phyloP scores from a whole-genome alignment of 2,329 filamentous ascomycete genomes.

The Claviceps spartinae region DNA sequence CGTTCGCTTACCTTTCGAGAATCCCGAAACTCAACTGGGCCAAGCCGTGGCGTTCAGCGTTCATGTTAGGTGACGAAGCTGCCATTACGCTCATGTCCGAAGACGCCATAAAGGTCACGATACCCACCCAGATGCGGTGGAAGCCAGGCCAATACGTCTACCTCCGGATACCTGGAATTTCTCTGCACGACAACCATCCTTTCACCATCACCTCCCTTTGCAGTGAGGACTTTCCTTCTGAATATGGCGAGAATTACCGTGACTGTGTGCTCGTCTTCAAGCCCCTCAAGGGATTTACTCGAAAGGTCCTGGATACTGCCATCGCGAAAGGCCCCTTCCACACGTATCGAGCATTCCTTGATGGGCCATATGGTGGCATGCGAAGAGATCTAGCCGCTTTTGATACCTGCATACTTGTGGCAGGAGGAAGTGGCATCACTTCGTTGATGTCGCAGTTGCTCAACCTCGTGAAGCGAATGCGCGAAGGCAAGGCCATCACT shows the following conservation, averaged over 20 bases:
- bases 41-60: slow-evolving; percentile 64
- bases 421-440: slow-evolving; percentile 88
- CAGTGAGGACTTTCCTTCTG: slow-evolving; percentile 84
- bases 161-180: slow-evolving; percentile 84
- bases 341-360: slow-evolving; percentile 82
- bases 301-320: slow-evolving; percentile 68
- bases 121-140: slow-evolving; percentile 88
- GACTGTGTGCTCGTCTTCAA: slow-evolving; percentile 88
- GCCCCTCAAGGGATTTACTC: slow-evolving; percentile 82
- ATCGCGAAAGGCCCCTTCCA: slow-evolving; percentile 79
- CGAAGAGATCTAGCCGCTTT: slow-evolving; percentile 79
- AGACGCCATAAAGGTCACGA: slow-evolving; percentile 89
- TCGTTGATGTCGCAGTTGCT: slow-evolving; percentile 83
- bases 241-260: slow-evolving; percentile 75
- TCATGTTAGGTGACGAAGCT: slow-evolving; percentile 81
- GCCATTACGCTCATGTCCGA: slow-evolving; percentile 81
- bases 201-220: slow-evolving; percentile 91
- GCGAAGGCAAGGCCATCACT: slow-evolving; percentile 86
- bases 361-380: slow-evolving; percentile 94
- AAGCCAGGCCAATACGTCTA: slow-evolving; percentile 91
- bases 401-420: slow-evolving; percentile 84
- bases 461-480: slow-evolving; percentile 91
- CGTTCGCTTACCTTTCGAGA: slow-evolving; percentile 57
- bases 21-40: slow-evolving; percentile 85
- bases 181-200: slow-evolving; percentile 81